Base-by-base conservation (phyloP, 441 rosid species). In the Populus hybrid region DNA sequence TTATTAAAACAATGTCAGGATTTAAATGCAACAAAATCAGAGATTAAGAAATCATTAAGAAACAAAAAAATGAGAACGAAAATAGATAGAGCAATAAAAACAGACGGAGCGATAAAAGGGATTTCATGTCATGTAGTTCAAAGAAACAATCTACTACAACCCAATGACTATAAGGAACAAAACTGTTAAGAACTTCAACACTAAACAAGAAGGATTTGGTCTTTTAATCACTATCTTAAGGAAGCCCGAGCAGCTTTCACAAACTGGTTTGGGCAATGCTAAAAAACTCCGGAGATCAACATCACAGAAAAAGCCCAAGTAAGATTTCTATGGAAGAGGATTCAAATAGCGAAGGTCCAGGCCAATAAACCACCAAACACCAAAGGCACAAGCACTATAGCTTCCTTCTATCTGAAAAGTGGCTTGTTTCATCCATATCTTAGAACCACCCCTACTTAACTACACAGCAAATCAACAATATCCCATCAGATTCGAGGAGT, bases 1-100 rank as follows among this genome's bases (percentile, higher is more conserved):
- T 2, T 7, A 14, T 14, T 50, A 50, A 69, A 9, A 30, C 7
- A 73, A 26, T 32, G 75, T 76, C 71, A 85, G 63, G 74, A 32
- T 42, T 46, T 65, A n/a, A 78, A 74, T 68, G 61, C 26, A 73
- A 67, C 9, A n/a, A 63, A 67, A 46, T 14, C 57, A 50, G 57
- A 50, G 57, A 50, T 14, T 14, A 50, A 4, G 18, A 50, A 50
- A 50, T 50, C 1, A 38, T 38, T 38, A 38, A 38, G 46, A 38
- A 9, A 1, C 9, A 38, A 9, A 38, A 38, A 38, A 38, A n/a
- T n/a, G 0, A 38, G 19, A 50, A 50, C 19, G 57, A 50, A 50
- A 50, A 46, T 1, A 46, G 57, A 46, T 46, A 1, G 57, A 46
- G 57, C 19, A 5, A 46, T 46, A 14, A 14, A 46, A 46, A 46